These are phyloP conservation scores for Zygoascus sp. DNA, from an alignment of 1,139 yeast species.

Conservation along the genomic window DNA sequence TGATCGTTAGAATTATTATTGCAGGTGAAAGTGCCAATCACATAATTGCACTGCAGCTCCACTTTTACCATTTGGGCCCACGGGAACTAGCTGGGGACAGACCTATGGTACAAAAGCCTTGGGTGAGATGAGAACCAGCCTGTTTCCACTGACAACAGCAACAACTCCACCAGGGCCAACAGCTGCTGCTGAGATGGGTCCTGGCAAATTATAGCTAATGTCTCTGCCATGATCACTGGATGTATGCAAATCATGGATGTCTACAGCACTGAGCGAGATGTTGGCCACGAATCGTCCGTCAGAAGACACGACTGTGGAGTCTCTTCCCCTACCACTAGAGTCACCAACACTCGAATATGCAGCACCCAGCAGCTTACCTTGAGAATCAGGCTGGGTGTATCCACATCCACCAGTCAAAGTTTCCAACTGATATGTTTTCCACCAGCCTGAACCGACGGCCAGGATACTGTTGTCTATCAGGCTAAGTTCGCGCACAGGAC, in stretches of 20 bases:
- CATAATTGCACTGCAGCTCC: too few species aligned
- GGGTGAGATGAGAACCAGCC: neutral
- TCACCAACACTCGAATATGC: neutral
- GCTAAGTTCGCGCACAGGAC: conserved; percentile 25
- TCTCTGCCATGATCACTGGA: conserved; percentile 18
- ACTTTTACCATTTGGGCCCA: too few species aligned
- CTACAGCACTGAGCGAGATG: conserved; percentile 12
- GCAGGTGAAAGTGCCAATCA: too few species aligned
- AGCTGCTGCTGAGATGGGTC: conserved; percentile 13
- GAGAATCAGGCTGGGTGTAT: conserved; percentile 24
- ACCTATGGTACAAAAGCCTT: neutral
- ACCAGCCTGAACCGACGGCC: conserved; percentile 37
- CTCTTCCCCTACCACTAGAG: neutral
- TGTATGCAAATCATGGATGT: conserved; percentile 16
- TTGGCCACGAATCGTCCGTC: conserved; percentile 11
- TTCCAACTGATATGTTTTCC: conserved; percentile 31
- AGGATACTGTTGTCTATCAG: conserved; percentile 28
- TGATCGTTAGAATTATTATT: too few species aligned
- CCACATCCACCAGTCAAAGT: conserved; percentile 29
- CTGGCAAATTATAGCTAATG: conserved; percentile 13
- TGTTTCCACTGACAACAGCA: conserved; percentile 8
- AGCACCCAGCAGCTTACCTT: conserved; percentile 19
- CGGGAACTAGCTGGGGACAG: too few species aligned
- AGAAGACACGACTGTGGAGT: conserved; percentile 4
- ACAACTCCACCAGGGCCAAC: conserved; percentile 6